These are phyloP conservation scores for Penstemon eatonii DNA, from an alignment of 257 asterid species.

Conservation along the genomic window DNA sequence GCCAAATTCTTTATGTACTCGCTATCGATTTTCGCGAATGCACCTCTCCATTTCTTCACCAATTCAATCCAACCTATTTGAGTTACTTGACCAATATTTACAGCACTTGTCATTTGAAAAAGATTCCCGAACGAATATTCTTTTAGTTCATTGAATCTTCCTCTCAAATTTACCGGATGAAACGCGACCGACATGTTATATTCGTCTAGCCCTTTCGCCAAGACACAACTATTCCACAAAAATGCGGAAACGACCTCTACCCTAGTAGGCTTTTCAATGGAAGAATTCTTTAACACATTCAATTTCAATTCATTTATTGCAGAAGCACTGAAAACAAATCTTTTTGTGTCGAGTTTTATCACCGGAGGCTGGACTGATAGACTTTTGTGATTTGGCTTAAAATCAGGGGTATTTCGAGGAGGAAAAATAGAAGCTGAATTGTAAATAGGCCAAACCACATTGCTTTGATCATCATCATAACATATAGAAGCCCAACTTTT, in stretches of 20 bases:
- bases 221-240: slow-evolving; percentile 48
- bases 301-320: slow-evolving; percentile 30
- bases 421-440: slow-evolving; percentile 48
- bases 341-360: slow-evolving; percentile 24
- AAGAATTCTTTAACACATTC: slow-evolving; percentile 3
- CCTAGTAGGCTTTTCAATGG: slow-evolving; percentile 32
- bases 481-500: slow-evolving; percentile 46
- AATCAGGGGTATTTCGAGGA: slow-evolving; percentile 40
- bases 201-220: slow-evolving; percentile 29
- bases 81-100: slow-evolving; percentile 9
- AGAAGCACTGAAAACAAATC: slow-evolving; percentile 42
- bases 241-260: slow-evolving; percentile 51
- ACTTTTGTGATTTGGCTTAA: slow-evolving; percentile 27
- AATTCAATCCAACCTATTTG: slow-evolving; percentile 35
- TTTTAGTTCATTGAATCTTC: slow-evolving; percentile 32
- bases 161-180: slow-evolving; percentile 56
- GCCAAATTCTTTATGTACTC: slow-evolving; percentile 28
- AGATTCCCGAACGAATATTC: slow-evolving; percentile 62
- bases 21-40: slow-evolving; percentile 35
- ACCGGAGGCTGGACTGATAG: slow-evolving; percentile 32
- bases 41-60: slow-evolving; percentile 42
- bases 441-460: slow-evolving; percentile 32
- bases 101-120: slow-evolving; percentile 45
- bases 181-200: slow-evolving; percentile 32
- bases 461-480: neutral